Evolutionary conservation across 2,329 filamentous ascomycete species (phyloP), one percentile per base, ranked within the genome.

Genomic region (Fusarium subtropicale): DNA sequence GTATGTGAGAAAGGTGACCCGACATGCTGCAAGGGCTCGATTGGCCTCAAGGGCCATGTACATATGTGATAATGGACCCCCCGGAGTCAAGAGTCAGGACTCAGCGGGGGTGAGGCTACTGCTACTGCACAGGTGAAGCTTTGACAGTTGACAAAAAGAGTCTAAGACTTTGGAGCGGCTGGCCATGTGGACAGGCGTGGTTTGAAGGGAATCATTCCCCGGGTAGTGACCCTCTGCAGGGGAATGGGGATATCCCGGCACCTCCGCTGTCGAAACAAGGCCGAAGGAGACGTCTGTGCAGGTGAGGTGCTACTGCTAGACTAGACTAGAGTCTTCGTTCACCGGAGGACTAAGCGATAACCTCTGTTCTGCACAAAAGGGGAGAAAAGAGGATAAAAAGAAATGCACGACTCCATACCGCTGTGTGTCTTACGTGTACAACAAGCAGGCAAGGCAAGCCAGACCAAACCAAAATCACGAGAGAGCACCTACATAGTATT

Each of bases 111-210:
- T 52, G 48, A 39, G 24, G 24, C 24, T 52, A 52, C 44, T 52
- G 41, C 44, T 30, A 30, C 28, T 46, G 44, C 44, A 31, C 26
- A 31, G 42, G 42, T 46, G 42, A 20, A 52, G 48, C 48, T 52
- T 26, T 39, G 57, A 62, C 30, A 62, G 57, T 55, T 46, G 52
- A 46, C 26, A 45, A 30, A 45, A 39, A 24, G 24, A 38, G 33
- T 20, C 24, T 22, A 22, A 28, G 48, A 38, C 45, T 28, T 52
- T 38, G 7, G 18, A 22, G 16, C 15, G 34, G 16, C 34, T 54
- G 66, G 56, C 54, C 67, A 71, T 64, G 67, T 70, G 67, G 67
- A 70, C 56, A 41, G 59, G 67, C 36, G 54, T 70, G 67, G 67
- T 71, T 71, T 71, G 67, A 66, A 64, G 53, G 67, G 61, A 47